Evolutionary conservation across 1,139 yeast species (phyloP).

Genomic region (Yarrowia galli): DNA sequence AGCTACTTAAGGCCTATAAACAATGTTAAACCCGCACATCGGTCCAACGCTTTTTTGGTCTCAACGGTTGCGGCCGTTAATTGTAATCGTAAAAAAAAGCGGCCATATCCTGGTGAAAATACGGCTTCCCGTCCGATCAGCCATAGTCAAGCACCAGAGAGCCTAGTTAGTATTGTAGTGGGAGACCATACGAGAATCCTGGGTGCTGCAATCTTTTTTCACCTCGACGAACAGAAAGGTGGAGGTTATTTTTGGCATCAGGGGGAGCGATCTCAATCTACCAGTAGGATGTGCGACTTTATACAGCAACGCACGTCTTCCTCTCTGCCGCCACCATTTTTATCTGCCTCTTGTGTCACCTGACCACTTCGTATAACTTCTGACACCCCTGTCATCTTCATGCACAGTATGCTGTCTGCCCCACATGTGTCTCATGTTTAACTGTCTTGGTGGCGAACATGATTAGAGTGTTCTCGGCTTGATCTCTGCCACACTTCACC

Average conservation of each 20-base stretch:
- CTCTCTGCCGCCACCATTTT: no score
- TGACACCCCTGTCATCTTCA: conserved; percentile 9
- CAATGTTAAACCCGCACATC: no score
- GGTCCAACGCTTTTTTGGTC: not conserved
- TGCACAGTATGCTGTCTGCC: conserved; percentile 9
- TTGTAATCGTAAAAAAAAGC: no score
- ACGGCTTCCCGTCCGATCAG: conserved; percentile 33
- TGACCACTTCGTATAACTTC: no score
- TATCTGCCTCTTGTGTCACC: not conserved
- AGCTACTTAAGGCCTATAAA: no score
- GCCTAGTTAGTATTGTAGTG: conserved; percentile 29
- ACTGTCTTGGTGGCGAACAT: not conserved
- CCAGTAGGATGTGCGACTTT: no score
- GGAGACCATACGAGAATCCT: conserved; percentile 31
- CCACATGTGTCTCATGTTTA: conserved; percentile 13
- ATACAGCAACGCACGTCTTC: no score
- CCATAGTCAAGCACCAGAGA: conserved; percentile 28
- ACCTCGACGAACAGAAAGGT: no score
- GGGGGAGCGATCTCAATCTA: no score
- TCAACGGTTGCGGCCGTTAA: conserved; percentile 7
- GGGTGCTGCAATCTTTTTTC: conserved; percentile 20
- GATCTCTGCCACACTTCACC: not conserved
- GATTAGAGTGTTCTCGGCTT: not conserved
- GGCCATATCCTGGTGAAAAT: conserved; percentile 25
- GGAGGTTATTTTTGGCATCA: no score